phyloP scores from a whole-genome alignment of 1,284 basidiomycete species.

The Grifola frondosa region DNA sequence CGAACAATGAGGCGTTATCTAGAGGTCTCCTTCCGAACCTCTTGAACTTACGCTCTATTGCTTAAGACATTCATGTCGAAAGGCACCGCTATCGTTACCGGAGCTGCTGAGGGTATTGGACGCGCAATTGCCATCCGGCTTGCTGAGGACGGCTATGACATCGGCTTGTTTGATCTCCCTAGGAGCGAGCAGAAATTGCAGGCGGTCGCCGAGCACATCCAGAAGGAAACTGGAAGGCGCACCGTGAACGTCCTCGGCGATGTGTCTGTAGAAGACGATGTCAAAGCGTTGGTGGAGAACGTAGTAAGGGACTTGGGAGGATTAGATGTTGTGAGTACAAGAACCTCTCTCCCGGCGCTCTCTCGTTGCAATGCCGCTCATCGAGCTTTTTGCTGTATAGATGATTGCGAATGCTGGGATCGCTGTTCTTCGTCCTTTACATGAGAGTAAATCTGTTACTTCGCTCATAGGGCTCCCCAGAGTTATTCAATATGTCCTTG shows the following conservation, averaged over 20 bases:
- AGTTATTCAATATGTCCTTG: too few relatives aligned
- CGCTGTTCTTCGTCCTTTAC: constrained; percentile 8
- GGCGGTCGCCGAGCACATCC: constrained; percentile 22
- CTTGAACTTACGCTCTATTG: too few relatives aligned
- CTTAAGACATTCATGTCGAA: background rate
- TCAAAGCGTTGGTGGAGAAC: constrained; percentile 27
- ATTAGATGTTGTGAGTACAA: constrained; percentile 26
- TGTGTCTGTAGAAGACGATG: constrained; percentile 32
- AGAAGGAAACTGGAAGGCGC: constrained; percentile 13
- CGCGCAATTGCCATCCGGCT: constrained; percentile 26
- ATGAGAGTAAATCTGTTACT: too few relatives aligned
- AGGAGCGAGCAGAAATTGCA: constrained; percentile 17
- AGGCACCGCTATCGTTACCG: constrained; percentile 18
- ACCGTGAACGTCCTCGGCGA: constrained; percentile 28
- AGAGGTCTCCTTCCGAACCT: too few relatives aligned
- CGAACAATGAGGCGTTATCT: too few relatives aligned
- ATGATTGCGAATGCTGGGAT: constrained; percentile 20
- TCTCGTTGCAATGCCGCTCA: too few relatives aligned
- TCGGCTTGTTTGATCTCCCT: constrained; percentile 30
- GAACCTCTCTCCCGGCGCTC: too few relatives aligned
- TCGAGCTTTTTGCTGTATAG: background rate
- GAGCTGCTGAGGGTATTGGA: constrained; percentile 26
- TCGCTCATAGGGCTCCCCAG: too few relatives aligned
- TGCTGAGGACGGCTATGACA: constrained; percentile 29
- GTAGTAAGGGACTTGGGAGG: constrained; percentile 29